phyloP scores from a whole-genome alignment of 73 alveolate species.

The Urostyla sp. region DNA sequence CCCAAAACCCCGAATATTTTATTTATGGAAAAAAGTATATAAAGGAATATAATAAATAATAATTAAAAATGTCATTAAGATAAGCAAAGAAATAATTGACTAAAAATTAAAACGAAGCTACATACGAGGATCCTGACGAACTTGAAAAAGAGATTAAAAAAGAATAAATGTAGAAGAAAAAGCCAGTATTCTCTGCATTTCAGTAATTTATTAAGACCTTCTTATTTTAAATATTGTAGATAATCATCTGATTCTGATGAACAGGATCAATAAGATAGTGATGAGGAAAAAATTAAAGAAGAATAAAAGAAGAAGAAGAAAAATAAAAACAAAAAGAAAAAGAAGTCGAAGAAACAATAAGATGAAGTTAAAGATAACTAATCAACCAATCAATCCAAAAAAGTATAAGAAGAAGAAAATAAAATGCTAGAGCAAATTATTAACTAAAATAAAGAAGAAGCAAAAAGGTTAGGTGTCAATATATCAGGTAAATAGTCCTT shows the following conservation, averaged over 20 bases:
- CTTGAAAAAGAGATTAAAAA: not conserved
- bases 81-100: conserved; percentile 31
- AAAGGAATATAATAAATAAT: not conserved
- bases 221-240: not conserved
- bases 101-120: conserved; percentile 23
- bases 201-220: not conserved
- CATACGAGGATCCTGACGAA: conserved; percentile 1
- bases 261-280: conserved; percentile 6
- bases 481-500: conserved; percentile 10
- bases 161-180: conserved; percentile 47
- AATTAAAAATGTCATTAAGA: conserved; percentile 28
- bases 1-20: no score
- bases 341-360: conserved; percentile 11
- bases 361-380: not conserved
- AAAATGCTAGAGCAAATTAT: conserved; percentile 31
- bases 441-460: conserved; percentile 31
- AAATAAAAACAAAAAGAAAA: conserved; percentile 42
- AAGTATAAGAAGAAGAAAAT: conserved; percentile 5
- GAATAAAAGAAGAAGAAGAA: conserved; percentile 42
- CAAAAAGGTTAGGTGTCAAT: not conserved
- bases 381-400: not conserved
- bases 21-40: not conserved
- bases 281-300: not conserved
- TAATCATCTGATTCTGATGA: conserved; percentile 21
- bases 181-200: conserved; percentile 44